Conservation (phyloP, 306 rosid genomes). For the Crotalaria pallida region DNA sequence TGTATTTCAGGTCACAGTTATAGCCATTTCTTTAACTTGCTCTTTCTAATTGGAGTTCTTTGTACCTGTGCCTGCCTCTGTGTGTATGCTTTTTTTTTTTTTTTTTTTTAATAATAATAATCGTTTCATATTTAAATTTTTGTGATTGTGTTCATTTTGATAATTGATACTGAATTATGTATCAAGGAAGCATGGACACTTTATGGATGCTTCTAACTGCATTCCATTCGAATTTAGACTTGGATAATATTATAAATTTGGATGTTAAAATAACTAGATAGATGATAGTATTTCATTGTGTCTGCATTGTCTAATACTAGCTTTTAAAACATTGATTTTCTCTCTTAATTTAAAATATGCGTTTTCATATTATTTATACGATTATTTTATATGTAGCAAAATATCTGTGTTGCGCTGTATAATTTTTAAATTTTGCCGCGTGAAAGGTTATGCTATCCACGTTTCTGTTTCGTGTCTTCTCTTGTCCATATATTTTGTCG, state of each 20-base stretch:
- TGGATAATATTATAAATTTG: not conserved
- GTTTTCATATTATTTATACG: not conserved
- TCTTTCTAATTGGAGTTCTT: not conserved
- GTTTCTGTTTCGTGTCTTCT: not conserved
- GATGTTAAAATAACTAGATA: not conserved
- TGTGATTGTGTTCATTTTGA: not conserved
- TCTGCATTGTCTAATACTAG: not conserved
- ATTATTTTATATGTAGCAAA: not conserved
- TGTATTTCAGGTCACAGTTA: slow-evolving; percentile 57
- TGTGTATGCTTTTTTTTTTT: not conserved
- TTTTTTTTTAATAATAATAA: not conserved
- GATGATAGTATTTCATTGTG: not conserved
- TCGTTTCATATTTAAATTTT: not conserved
- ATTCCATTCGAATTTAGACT: not conserved
- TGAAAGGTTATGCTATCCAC: too few species aligned
- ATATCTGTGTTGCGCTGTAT: not conserved
- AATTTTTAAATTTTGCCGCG: too few species aligned
- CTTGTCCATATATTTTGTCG: not conserved
- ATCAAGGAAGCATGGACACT: not conserved
- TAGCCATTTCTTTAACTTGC: not conserved
- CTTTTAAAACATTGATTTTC: too few species aligned
- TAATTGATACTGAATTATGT: not conserved
- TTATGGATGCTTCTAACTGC: not conserved
- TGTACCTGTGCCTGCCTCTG: not conserved
- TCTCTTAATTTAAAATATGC: not conserved